These are phyloP conservation scores for Penicillium sp. DNA, from an alignment of 2,329 filamentous ascomycete genomes.

Conservation along the genomic window DNA sequence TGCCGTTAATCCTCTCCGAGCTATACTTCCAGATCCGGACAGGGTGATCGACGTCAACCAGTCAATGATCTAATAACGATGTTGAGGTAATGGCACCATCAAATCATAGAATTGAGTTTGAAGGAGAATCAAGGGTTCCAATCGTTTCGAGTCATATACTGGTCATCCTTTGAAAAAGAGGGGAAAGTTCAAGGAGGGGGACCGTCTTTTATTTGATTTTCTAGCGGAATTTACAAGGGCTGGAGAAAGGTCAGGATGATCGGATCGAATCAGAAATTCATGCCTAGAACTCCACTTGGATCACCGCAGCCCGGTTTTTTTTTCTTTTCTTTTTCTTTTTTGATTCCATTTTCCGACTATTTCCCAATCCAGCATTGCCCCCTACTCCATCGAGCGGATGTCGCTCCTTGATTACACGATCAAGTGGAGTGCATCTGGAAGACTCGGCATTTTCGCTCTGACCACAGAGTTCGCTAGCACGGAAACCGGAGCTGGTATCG, in stretches of 20 bases:
- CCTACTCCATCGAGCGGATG: no score
- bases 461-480: constrained; percentile 6
- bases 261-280: constrained; percentile 16
- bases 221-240: constrained; percentile 6
- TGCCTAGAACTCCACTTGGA: constrained; percentile 11
- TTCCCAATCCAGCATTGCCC: constrained; percentile 9
- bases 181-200: constrained; percentile 6
- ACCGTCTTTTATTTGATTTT: constrained; percentile 8
- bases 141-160: constrained; percentile 16
- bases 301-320: constrained; percentile 12
- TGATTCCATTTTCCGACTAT: constrained; percentile 4
- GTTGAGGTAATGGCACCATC: constrained; percentile 8
- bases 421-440: no score
- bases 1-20: constrained; percentile 8
- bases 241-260: constrained; percentile 4
- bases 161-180: constrained; percentile 4
- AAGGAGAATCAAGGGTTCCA: no score
- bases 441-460: constrained; percentile 1
- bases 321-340: constrained; percentile 7
- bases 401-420: not conserved
- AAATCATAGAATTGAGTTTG: constrained; percentile 3
- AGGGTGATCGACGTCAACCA: constrained; percentile 24
- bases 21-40: constrained; percentile 22
- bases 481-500: constrained; percentile 18
- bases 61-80: constrained; percentile 27